These are phyloP conservation scores for Candida vaughaniae DNA, from an alignment of 805 yeast species.

Conservation along the genomic window DNA sequence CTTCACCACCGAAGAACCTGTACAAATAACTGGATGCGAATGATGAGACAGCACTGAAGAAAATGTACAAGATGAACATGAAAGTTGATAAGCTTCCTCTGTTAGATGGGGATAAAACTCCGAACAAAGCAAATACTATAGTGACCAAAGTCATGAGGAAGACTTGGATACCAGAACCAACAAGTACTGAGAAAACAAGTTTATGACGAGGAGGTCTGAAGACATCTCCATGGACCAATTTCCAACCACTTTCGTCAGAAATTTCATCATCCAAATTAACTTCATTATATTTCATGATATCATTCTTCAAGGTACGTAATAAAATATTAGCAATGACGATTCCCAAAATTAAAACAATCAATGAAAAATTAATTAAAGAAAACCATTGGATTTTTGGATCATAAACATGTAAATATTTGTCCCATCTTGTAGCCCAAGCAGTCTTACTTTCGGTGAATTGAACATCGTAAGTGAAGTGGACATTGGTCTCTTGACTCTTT, in stretches of 20 bases:
- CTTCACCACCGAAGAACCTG: constrained; percentile 87
- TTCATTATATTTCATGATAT: constrained; percentile 85
- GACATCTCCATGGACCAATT: constrained; percentile 90
- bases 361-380: constrained; percentile 80
- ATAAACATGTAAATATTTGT: constrained; percentile 85
- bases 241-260: constrained; percentile 96
- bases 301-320: constrained; percentile 76
- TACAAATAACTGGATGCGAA: constrained; percentile 83
- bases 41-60: constrained; percentile 81
- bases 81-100: constrained; percentile 92
- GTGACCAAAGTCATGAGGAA: constrained; percentile 74
- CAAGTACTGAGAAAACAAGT: constrained; percentile 70
- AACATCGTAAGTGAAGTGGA: constrained; percentile 85
- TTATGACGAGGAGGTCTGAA: constrained; percentile 78
- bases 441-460: constrained; percentile 66
- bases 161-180: constrained; percentile 88
- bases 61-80: constrained; percentile 78
- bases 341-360: constrained; percentile 76
- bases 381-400: constrained; percentile 97
- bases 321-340: constrained; percentile 77
- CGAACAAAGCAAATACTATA: constrained; percentile 79
- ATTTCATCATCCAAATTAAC: constrained; percentile 83
- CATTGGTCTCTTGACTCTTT: constrained; percentile 51
- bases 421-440: constrained; percentile 99
- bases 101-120: constrained; percentile 88